Evolutionary conservation across 2,329 filamentous ascomycete genomes (phyloP), one percentile per base, ranked within the genome.

Genomic region (Monosporascus sp.): DNA sequence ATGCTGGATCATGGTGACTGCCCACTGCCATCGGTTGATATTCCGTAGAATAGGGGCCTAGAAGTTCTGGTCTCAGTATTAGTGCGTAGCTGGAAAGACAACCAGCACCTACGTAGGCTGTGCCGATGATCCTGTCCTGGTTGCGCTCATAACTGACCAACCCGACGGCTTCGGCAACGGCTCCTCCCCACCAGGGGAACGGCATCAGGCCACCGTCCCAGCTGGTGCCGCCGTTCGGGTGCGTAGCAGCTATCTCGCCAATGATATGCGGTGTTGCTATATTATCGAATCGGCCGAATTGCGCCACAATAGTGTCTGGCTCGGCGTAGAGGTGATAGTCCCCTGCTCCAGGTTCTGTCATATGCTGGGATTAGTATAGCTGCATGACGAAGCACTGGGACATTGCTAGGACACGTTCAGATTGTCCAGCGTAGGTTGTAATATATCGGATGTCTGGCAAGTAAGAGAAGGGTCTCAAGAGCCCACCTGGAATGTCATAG

Each of bases 101-200:
- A 22, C 38, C 5, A 27, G 49, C 31, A 57, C 62, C 38, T 55
- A 70, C 74, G 57, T 80, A 82, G 50, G 76, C 72, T 1, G 78
- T 75, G 7, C 79, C 80, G 2, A 77, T 75, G 45, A 86, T 75
- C 20, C 77, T 75, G 59, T 86, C 81, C 3, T 76, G 74, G 67
- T 88, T 88, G 52, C 85, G 76, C 73, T 88, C 85, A 31, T 81
- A 80, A 19, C 84, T 81, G 56, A 88, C 75, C 17, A 87, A 72
- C 52, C 79, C 84, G n/a, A 88, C 75, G 24, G 82, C 84, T 64
- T 88, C 85, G 16, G 78, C 78, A 3, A 88, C 80, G 8, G 79
- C 74, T 26, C 82, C 84, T 49, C 81, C 79, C 82, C 79, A 81
- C 72, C 76, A 82, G 1, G 75, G 79, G 58, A 74, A 81, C 37